Percentiles rank a stretch among this genome's conserved stretches.
Conservation (phyloP, 2,329 filamentous ascomycete genomes). For the Cladosporium austrohemisphaericum region DNA sequence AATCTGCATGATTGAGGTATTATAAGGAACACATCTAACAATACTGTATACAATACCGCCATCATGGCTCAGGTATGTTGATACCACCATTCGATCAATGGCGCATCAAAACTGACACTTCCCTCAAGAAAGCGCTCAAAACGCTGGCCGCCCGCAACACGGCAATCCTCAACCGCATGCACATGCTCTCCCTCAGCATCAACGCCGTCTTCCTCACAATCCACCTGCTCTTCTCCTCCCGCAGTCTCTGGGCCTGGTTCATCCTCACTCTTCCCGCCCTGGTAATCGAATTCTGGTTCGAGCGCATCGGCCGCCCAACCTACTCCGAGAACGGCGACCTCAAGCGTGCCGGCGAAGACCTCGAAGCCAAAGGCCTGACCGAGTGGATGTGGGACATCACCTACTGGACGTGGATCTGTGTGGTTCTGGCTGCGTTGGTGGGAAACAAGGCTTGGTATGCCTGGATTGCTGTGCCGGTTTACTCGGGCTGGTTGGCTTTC, state of each 20-base stretch:
- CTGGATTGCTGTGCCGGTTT: slow-evolving; percentile 50
- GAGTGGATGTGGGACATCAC: slow-evolving; percentile 98
- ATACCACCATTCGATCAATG: not conserved
- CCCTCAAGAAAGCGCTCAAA: slow-evolving; percentile 48
- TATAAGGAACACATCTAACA: too few relatives aligned
- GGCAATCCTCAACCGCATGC: slow-evolving; percentile 72
- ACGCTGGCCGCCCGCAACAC: slow-evolving; percentile 74
- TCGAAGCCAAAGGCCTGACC: slow-evolving; percentile 81
- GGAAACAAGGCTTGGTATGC: slow-evolving; percentile 77
- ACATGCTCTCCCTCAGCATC: slow-evolving; percentile 67
- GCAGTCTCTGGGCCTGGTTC: slow-evolving; percentile 61
- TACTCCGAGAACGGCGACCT: slow-evolving; percentile 61
- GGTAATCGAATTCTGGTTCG: slow-evolving; percentile 78
- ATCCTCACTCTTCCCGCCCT: slow-evolving; percentile 71
- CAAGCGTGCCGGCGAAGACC: slow-evolving; percentile 76
- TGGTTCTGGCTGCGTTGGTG: slow-evolving; percentile 67
- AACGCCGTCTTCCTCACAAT: slow-evolving; percentile 72
- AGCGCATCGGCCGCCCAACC: slow-evolving; percentile 75
- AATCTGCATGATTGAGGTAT: too few relatives aligned
- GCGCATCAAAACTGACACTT: not conserved
- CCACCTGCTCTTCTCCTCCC: slow-evolving; percentile 58
- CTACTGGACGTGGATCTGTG: slow-evolving; percentile 86
- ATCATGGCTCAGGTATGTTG: slow-evolving; percentile 27
- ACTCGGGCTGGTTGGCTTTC: slow-evolving; percentile 44
- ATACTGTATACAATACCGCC: not conserved